Conservation (phyloP, 257 asterid genomes). For the Handroanthus guayacan region DNA sequence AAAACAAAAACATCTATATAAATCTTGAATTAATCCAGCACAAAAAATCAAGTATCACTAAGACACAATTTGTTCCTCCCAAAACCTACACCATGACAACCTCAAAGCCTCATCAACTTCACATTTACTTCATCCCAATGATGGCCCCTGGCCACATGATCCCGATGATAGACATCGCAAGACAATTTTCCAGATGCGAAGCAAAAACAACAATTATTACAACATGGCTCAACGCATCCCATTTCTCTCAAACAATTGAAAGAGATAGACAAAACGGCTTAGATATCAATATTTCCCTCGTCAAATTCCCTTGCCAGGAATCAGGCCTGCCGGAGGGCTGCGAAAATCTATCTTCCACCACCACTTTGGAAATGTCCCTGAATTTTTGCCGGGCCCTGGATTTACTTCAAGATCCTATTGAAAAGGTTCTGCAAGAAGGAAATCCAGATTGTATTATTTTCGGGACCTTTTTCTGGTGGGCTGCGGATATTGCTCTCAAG, state of each 20-base stretch:
- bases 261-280: constrained; percentile 32
- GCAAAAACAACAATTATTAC: constrained; percentile 47
- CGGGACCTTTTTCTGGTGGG: constrained; percentile 44
- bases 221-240: constrained; percentile 36
- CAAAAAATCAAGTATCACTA: not conserved
- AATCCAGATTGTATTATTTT: constrained; percentile 43
- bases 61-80: not conserved
- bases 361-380: constrained; percentile 34
- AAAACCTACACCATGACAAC: constrained; percentile 6
- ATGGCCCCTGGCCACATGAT: constrained; percentile 58
- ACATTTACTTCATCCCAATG: constrained; percentile 43
- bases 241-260: constrained; percentile 35
- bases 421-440: constrained; percentile 30
- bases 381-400: constrained; percentile 39
- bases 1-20: too few species aligned
- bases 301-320: constrained; percentile 40
- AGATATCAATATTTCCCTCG: constrained; percentile 32
- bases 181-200: constrained; percentile 35
- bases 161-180: constrained; percentile 50
- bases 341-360: constrained; percentile 44
- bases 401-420: constrained; percentile 37
- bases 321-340: constrained; percentile 50
- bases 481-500: constrained; percentile 32
- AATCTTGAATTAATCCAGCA: too few species aligned
- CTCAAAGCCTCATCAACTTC: constrained; percentile 33